Base-by-base conservation (phyloP, 225 moss, liverwort and hornwort species). In the Pseudisothecium myosuroides region DNA sequence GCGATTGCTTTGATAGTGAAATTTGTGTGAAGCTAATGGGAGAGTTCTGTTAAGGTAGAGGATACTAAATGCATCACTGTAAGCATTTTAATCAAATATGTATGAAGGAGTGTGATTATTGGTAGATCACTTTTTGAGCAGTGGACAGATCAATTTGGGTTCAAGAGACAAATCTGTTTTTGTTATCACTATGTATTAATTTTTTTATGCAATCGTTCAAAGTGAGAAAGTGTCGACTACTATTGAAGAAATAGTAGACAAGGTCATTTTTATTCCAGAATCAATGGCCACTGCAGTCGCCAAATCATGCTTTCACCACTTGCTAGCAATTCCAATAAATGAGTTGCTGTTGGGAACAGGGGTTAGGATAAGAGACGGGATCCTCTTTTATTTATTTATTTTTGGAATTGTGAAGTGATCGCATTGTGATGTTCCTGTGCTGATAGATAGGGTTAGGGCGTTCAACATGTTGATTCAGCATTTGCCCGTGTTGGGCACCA, bases 401-500 rank as follows among this genome's bases (percentile, higher is more conserved):
- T 65, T 31, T 31, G n/a, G 32, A 55, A 32, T 76, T 59, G 8
- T 60, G 74, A 69, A 52, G 28, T 36, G 85, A 76, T 88, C 18
- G 10, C 54, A 39, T 81, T 80, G 21, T 63, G 80, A 60, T 87
- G 56, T 16, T 49, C 62, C 26, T 66, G 80, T 85, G 87, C 65
- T 78, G 50, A 26, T 63, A 64, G 31, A 26, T 81, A 89, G 82
- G 85, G 68, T 61, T 15, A 18, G 39, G n/a, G 87, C 60, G 52
- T 56, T 65, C 84, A 79, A 68, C 52, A 99, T 99, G 98, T 94
- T 99, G 96, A 99, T 97, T 80, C 98, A 99, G 92, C 97, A 99
- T 94, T 87, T 99, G 91, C 98, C 98, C 75, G 90, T 97, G 88
- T 91, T 99, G 80, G 91, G 92, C 85, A 93, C 94, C 82, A 96